Conservation (phyloP, 78 protist species). For the Chrysochromulina parva region DNA sequence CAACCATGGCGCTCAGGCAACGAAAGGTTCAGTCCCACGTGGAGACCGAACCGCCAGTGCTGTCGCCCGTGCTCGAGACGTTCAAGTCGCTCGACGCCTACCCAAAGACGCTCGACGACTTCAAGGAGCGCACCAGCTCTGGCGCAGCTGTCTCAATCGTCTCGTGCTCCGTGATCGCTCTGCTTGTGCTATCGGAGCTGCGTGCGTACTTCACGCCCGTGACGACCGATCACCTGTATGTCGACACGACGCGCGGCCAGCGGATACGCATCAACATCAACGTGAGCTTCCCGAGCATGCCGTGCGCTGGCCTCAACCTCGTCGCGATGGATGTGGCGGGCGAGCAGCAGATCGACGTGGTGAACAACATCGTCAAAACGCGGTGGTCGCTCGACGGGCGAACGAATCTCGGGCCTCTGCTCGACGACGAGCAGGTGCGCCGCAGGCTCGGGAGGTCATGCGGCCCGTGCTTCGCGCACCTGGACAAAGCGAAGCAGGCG, state of each 20-base stretch:
- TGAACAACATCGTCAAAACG: constrained; percentile 21
- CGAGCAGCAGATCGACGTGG: constrained; percentile 54
- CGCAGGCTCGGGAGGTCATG: not conserved
- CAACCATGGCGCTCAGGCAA: too few relatives aligned
- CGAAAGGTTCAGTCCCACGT: too few relatives aligned
- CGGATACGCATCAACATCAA: constrained; percentile 18
- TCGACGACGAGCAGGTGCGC: not conserved
- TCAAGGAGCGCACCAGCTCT: constrained; percentile 70
- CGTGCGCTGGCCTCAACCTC: constrained; percentile 40
- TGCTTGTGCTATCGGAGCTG: constrained; percentile 37
- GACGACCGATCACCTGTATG: constrained; percentile 19
- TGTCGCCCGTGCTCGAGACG: not conserved
- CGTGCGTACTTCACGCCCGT: not conserved
- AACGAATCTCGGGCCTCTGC: not conserved
- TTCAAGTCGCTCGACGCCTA: constrained; percentile 79
- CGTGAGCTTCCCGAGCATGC: constrained; percentile 44
- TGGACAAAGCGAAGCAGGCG: not conserved
- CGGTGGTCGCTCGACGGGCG: constrained; percentile 7
- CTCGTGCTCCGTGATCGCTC: not conserved
- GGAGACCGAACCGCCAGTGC: too few relatives aligned
- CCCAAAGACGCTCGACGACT: constrained; percentile 87
- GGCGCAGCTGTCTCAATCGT: constrained; percentile 67
- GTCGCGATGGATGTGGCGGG: constrained; percentile 59
- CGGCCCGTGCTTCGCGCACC: not conserved
- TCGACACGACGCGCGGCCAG: constrained; percentile 28